phyloP scores from a whole-genome alignment of 2,329 filamentous ascomycete species.

The Cordyceps pruinosa region DNA sequence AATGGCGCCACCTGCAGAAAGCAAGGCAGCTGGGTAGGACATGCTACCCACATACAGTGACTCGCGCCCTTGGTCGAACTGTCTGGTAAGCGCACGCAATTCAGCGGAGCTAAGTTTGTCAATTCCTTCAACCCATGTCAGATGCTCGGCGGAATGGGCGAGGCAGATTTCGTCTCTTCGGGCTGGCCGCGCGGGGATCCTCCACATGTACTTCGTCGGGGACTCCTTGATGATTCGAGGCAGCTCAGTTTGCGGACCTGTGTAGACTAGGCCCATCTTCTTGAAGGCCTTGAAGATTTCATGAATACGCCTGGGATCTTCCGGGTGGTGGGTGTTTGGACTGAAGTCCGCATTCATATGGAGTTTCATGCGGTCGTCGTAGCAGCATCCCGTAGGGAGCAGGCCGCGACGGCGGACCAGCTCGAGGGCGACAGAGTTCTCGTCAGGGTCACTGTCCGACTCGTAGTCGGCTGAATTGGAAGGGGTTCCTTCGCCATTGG shows the following conservation, averaged over 20 bases:
- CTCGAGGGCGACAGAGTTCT: conserved; percentile 31
- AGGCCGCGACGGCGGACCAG: conserved; percentile 39
- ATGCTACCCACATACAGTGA: conserved; percentile 79
- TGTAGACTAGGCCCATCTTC: conserved; percentile 68
- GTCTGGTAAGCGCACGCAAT: conserved; percentile 58
- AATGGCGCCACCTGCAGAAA: conserved; percentile 89
- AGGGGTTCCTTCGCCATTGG: conserved; percentile 19
- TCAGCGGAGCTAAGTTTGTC: conserved; percentile 51
- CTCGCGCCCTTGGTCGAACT: conserved; percentile 57
- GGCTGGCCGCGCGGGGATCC: conserved; percentile 73
- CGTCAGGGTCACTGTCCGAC: conserved; percentile 26
- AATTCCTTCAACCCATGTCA: conserved; percentile 63
- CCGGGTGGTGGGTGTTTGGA: conserved; percentile 75
- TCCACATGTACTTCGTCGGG: conserved; percentile 59
- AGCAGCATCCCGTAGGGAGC: conserved; percentile 71
- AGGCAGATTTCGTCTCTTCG: conserved; percentile 72
- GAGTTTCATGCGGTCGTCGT: conserved; percentile 92
- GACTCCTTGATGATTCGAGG: conserved; percentile 43
- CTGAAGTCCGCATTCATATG: conserved; percentile 79
- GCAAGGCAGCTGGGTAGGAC: conserved; percentile 70
- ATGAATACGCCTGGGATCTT: conserved; percentile 87
- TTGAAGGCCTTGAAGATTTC: conserved; percentile 89
- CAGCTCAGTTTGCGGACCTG: conserved; percentile 49
- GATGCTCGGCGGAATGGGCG: conserved; percentile 73
- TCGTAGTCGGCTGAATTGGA: conserved; percentile 29